phyloP scores from a whole-genome alignment of 2,329 filamentous ascomycete species.

The Scytalidium lignicola region DNA sequence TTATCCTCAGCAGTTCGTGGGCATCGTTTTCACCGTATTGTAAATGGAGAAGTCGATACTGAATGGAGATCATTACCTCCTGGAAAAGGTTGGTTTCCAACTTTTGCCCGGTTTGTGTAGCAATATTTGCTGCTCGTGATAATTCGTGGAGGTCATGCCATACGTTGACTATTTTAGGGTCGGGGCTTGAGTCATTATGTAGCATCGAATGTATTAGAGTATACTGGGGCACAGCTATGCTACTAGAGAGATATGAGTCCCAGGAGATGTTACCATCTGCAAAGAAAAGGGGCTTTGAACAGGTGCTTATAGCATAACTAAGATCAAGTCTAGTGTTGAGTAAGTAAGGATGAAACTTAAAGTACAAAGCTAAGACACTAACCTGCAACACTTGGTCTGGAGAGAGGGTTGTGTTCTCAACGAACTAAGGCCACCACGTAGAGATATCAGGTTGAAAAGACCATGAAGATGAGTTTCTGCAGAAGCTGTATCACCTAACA shows the following conservation, averaged over 20 bases:
- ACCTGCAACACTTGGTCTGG: constrained; percentile 30
- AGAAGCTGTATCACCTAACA: constrained; percentile 20
- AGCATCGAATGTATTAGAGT: constrained; percentile 5
- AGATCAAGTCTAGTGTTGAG: constrained; percentile 17
- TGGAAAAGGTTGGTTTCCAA: constrained; percentile 14
- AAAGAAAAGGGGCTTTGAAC: constrained; percentile 3
- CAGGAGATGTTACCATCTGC: constrained; percentile 2
- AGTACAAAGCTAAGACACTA: not conserved
- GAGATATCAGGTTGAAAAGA: constrained; percentile 29
- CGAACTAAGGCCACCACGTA: constrained; percentile 30
- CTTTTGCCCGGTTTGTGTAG: constrained; percentile 11
- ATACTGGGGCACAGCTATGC: constrained; percentile 6
- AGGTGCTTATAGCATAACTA: constrained; percentile 1
- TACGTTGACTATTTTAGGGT: constrained; percentile 10
- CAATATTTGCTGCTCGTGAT: constrained; percentile 21
- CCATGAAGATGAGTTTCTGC: constrained; percentile 31
- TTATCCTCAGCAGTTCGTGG: constrained; percentile 32
- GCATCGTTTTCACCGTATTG: constrained; percentile 17
- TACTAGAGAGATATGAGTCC: constrained; percentile 17
- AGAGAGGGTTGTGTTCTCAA: constrained; percentile 29
- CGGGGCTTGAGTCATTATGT: too few relatives aligned
- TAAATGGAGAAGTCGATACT: constrained; percentile 33
- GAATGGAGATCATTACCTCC: constrained; percentile 31
- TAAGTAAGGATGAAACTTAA: constrained; percentile 7
- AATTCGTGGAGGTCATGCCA: constrained; percentile 22